Conservation (phyloP, 2,329 filamentous ascomycete species). For the Cladosporium sp. region DNA sequence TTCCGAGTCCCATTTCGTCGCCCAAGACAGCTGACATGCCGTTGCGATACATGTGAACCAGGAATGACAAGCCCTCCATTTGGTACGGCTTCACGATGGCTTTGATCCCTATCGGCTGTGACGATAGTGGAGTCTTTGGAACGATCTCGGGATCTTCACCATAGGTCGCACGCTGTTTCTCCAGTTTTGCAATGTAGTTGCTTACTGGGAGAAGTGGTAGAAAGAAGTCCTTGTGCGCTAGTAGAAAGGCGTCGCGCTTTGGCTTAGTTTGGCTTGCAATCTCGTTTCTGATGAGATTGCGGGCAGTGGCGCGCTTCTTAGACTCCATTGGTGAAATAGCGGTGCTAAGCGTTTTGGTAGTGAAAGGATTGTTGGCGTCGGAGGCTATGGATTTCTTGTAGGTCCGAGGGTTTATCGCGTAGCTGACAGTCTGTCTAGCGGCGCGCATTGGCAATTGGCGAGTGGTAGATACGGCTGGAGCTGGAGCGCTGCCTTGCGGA, state of each 20-base stretch:
- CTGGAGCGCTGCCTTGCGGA: neutral
- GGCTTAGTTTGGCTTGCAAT: constrained; percentile 38
- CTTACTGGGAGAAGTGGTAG: constrained; percentile 40
- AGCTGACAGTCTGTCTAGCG: constrained; percentile 20
- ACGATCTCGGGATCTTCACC: constrained; percentile 4
- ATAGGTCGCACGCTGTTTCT: constrained; percentile 13
- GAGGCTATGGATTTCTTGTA: constrained; percentile 9
- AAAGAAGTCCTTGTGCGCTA: constrained; percentile 41
- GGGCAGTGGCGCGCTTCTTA: constrained; percentile 33
- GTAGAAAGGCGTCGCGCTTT: constrained; percentile 41
- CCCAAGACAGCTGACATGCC: constrained; percentile 42
- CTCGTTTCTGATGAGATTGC: constrained; percentile 35
- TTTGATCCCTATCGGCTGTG: constrained; percentile 40
- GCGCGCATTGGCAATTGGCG: constrained; percentile 24
- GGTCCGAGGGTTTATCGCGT: constrained; percentile 12
- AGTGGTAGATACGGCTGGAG: constrained; percentile 4
- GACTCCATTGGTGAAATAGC: neutral
- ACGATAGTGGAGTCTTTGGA: constrained; percentile 36
- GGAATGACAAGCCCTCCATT: constrained; percentile 44
- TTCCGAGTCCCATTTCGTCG: constrained; percentile 48
- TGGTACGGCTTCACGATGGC: constrained; percentile 50
- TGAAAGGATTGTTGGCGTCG: constrained; percentile 11
- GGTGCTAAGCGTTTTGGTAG: constrained; percentile 13
- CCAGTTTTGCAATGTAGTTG: constrained; percentile 40
- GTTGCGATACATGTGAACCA: constrained; percentile 42